Base-by-base conservation (phyloP, 2,329 filamentous ascomycete species). In the Fusarium ramigenum region DNA sequence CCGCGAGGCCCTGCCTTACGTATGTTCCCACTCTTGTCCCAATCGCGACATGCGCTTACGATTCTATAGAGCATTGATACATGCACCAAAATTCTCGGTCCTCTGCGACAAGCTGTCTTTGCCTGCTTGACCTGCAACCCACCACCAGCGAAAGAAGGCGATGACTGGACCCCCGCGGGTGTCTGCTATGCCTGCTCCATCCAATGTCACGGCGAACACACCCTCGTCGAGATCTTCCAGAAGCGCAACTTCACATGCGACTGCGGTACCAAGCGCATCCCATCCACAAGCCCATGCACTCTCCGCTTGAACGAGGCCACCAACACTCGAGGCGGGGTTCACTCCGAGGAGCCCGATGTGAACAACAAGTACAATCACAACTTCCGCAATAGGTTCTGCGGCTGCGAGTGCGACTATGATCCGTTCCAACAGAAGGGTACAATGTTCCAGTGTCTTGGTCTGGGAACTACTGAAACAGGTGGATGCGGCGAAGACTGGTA, bases 401-500 rank as follows among this genome's bases (percentile, higher is more conserved):
- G 93, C 4, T 99, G 96, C 79, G 89, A 89, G 36, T 92, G 95
- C 78, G 90, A 95, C 67, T 99, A 99, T 80, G 93, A 98, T 80
- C 91, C 96, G 0, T 89, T 96, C 53, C 87, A 93, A 79, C 95
- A 99, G 80, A 97, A 96, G 77, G 96, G 96, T 0, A 98, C 95
- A 43, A 99, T 99, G 96, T 99, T 97, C 77, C 96, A 99, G 82
- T 99, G 96, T 79, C 82, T 98, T 5, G 96, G 96, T 0, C 85
- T 98, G 2, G 95, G 94, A 2, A 92, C 90, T 1, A 87, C 89
- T 18, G 93, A 96, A 74, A 91, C 92, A 3, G 95, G 95, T 21
- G 96, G 95, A 9, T 98, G 96, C 82, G 96, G 96, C 18, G 96
- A 98, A 83, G 96, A 98, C 79, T 98, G 96, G 96, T 98, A 94